phyloP scores from a whole-genome alignment of 257 asterid species.

The Catharanthus roseus region DNA sequence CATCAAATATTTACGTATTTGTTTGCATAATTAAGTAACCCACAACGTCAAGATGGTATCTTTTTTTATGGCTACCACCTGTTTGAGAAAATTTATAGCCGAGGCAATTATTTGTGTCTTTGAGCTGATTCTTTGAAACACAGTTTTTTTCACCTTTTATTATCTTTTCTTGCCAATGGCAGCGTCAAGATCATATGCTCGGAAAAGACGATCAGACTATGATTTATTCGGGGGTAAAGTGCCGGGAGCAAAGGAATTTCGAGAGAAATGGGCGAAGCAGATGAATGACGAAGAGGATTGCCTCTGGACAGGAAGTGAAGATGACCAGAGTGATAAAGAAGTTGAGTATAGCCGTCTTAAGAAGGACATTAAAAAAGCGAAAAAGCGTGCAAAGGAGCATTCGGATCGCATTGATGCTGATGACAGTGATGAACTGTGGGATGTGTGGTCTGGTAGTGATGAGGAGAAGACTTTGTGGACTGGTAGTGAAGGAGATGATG shows the following conservation, averaged over 20 bases:
- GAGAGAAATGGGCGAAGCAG: conserved; percentile 70
- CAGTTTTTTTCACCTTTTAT: neutral
- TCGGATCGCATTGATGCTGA: conserved; percentile 69
- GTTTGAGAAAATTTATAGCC: no score
- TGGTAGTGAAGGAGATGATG: conserved; percentile 76
- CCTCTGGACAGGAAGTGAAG: conserved; percentile 89
- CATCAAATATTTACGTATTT: no score
- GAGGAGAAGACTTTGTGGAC: conserved; percentile 88
- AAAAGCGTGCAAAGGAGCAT: conserved; percentile 48
- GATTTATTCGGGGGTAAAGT: conserved; percentile 68
- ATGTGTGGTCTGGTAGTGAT: conserved; percentile 71
- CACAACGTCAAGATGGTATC: no score
- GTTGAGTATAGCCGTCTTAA: conserved; percentile 46
- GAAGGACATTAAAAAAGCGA: conserved; percentile 73
- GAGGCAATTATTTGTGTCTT: neutral
- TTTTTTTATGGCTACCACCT: no score
- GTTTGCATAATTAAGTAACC: no score
- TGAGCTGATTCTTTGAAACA: neutral
- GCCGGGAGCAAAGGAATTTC: conserved; percentile 61
- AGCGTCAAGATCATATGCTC: conserved; percentile 59
- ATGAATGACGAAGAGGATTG: conserved; percentile 87
- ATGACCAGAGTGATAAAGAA: conserved; percentile 45
- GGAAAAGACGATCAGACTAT: conserved; percentile 48
- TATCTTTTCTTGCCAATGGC: conserved; percentile 18
- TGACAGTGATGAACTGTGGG: conserved; percentile 73